These are phyloP conservation scores for Mycosphaerella sp. DNA, from an alignment of 2,329 filamentous ascomycete genomes.

Conservation along the genomic window DNA sequence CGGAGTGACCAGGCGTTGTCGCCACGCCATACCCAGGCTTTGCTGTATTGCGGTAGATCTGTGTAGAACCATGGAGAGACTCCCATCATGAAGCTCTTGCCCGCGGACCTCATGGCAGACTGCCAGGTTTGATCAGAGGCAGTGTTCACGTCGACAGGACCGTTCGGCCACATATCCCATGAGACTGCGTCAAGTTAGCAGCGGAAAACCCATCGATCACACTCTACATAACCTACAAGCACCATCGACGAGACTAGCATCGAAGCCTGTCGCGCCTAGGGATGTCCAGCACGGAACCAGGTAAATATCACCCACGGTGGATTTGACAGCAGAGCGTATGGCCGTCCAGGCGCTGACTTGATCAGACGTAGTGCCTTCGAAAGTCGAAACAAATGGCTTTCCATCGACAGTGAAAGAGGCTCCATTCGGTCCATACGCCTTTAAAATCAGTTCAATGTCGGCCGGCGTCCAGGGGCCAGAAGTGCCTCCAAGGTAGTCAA, in stretches of 20 bases:
- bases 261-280: slow-evolving; percentile 30
- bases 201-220: slow-evolving; percentile 39
- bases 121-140: slow-evolving; percentile 40
- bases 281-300: slow-evolving; percentile 47
- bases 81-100: slow-evolving; percentile 47
- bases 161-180: slow-evolving; percentile 48
- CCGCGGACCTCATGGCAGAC: slow-evolving; percentile 29
- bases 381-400: slow-evolving; percentile 51
- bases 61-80: slow-evolving; percentile 52
- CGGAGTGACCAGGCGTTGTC: slow-evolving; percentile 54
- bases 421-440: slow-evolving; percentile 40
- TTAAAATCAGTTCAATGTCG: slow-evolving; percentile 41
- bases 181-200: slow-evolving; percentile 29
- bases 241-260: slow-evolving; percentile 36
- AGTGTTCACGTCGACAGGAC: slow-evolving; percentile 47
- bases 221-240: slow-evolving; percentile 22
- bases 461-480: slow-evolving; percentile 29
- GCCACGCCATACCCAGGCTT: slow-evolving; percentile 60
- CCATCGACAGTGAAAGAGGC: slow-evolving; percentile 47
- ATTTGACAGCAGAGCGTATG: slow-evolving; percentile 40
- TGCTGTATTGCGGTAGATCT: slow-evolving; percentile 50
- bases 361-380: slow-evolving; percentile 33
- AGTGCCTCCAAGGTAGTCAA: slow-evolving; percentile 49
- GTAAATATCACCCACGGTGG: slow-evolving; percentile 34
- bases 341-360: slow-evolving; percentile 8